Evolutionary conservation across 768 basidiomycete genomes (phyloP), one percentile per base, ranked within the genome.

Genomic region (Harrya chromipes): DNA sequence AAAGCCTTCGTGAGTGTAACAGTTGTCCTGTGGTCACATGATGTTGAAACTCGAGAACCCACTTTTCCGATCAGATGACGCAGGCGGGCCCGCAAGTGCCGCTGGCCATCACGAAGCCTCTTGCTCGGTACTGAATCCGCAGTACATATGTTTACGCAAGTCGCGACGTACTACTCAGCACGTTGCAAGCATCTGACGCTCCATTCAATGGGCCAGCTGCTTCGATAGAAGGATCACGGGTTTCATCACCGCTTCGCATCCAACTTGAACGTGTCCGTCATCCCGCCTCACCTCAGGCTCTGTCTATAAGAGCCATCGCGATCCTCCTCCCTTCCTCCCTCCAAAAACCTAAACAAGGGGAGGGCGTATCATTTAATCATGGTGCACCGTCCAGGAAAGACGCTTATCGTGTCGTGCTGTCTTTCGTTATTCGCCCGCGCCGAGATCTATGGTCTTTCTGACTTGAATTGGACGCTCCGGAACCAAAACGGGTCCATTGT

Each of bases 401-500:
- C 23, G 11, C 44, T 53, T n/a, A n/a, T n/a, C n/a, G n/a, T n/a
- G n/a, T 40, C 36, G 13, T 56, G 41, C 21, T 49, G 34, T 6
- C 17, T 67, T 23, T 53, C 52, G 16, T 41, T 55, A 24, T 31
- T 48, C 26, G 58, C 24, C 36, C 41, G 16, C 20, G 68, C 61
- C 10, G 53, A 58, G 9, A 59, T 68, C 34, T 75, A 76, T 47
- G 72, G 75, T 54, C 71, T 80, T 24, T 74, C 77, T 14, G n/a
- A n/a, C n/a, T n/a, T n/a, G n/a, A n/a, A n/a, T n/a, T n/a, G n/a
- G n/a, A n/a, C n/a, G n/a, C n/a, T n/a, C n/a, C n/a, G n/a, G n/a
- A n/a, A n/a, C n/a, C n/a, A n/a, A n/a, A n/a, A n/a, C n/a, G 74
- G 78, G 12, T 74, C 77, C 13, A 77, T 82, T 36, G 68, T 71